A percentile compares a stretch with the other conserved stretches of the same genome.
Evolutionary conservation across 2,329 filamentous ascomycete species (phyloP).

Genomic region (Alternaria burnsii): DNA sequence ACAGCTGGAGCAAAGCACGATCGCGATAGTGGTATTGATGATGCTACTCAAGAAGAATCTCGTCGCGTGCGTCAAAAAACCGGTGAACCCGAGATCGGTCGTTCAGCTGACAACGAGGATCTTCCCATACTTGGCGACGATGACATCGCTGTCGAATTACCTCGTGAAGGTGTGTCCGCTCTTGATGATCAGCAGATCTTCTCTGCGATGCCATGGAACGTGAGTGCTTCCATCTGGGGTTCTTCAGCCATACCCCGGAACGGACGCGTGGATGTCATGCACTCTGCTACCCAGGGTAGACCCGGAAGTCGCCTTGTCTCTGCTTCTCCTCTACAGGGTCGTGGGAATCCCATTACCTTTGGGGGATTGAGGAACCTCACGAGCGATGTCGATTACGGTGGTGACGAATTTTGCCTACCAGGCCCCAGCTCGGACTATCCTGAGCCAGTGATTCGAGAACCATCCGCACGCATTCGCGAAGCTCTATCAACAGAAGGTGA

Average conservation of each 20-base stretch:
- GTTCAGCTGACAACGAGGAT: conserved; percentile 47
- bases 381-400: conserved; percentile 40
- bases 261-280: conserved; percentile 52
- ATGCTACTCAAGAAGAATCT: conserved; percentile 42
- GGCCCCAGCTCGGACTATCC: conserved; percentile 32
- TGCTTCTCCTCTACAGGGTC: conserved; percentile 68
- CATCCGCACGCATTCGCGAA: conserved; percentile 56
- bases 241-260: conserved; percentile 56
- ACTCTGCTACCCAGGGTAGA: conserved; percentile 49
- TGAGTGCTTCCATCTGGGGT: conserved; percentile 63
- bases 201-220: conserved; percentile 75
- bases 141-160: conserved; percentile 75
- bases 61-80: conserved; percentile 46
- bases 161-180: conserved; percentile 70
- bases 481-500: conserved; percentile 66
- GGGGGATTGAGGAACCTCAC: conserved; percentile 42
- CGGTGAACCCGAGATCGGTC: conserved; percentile 46
- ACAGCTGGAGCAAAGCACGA: conserved; percentile 42
- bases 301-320: conserved; percentile 62
- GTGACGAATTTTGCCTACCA: conserved; percentile 27
- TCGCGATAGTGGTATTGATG: conserved; percentile 47
- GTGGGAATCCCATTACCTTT: conserved; percentile 47
- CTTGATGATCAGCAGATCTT: conserved; percentile 74
- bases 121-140: conserved; percentile 45
- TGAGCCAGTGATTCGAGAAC: conserved; percentile 13